phyloP scores from a whole-genome alignment of 768 basidiomycete species.

The Mycena rebaudengoi region DNA sequence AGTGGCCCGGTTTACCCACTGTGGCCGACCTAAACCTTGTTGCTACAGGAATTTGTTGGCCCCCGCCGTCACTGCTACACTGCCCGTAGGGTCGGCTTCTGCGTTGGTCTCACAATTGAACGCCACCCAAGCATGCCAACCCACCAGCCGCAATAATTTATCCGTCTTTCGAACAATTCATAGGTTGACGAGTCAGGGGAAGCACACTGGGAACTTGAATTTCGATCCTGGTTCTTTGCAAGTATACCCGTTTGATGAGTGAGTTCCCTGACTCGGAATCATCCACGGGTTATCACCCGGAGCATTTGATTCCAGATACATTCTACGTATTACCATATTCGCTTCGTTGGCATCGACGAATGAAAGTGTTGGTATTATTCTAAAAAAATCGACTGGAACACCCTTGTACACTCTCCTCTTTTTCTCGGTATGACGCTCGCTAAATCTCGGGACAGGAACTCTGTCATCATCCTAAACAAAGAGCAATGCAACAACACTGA shows the following conservation, averaged over 20 bases:
- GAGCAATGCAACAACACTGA: background rate
- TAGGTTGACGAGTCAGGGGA: background rate
- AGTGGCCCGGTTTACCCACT: background rate
- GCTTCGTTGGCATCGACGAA: background rate
- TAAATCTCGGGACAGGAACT: background rate
- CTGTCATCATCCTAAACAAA: background rate
- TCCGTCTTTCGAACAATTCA: slow-evolving; percentile 1
- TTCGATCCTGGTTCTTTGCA: background rate
- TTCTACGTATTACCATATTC: slow-evolving; percentile 8
- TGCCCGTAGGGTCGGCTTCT: background rate
- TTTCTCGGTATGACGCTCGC: background rate
- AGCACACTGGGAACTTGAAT: background rate
- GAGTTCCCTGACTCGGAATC: background rate
- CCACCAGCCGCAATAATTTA: background rate
- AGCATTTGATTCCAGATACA: background rate
- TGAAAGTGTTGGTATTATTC: background rate
- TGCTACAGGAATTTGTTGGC: background rate
- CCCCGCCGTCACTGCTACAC: background rate
- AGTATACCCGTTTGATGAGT: slow-evolving; percentile 5
- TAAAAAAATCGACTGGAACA: background rate
- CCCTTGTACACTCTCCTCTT: background rate
- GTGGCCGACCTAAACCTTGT: background rate
- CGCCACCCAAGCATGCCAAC: background rate
- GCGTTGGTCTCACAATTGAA: background rate
- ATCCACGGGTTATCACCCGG: too few species aligned